Evolutionary conservation across 495 filamentous ascomycete genomes (phyloP), one percentile per base, ranked within the genome.

Genomic region (Oidiodendron maius): DNA sequence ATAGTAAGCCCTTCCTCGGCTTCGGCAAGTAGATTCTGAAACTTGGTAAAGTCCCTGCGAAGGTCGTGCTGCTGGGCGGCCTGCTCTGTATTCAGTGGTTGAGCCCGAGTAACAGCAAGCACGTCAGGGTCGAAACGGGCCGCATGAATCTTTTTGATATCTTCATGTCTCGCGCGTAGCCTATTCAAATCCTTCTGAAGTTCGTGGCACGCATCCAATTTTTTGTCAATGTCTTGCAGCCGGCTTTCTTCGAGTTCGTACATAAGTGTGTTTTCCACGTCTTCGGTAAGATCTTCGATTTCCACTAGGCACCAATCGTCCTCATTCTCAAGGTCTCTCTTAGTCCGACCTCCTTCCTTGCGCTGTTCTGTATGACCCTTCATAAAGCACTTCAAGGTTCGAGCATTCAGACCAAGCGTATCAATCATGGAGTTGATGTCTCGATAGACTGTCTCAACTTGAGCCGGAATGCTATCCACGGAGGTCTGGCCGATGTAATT

Each of bases 401-500:
- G 81, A 21, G 85, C 81, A 62, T 96, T 96, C 25, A 97, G 72
- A 5, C 91, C 94, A 16, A 96, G 64, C 2, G 86, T 90, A 59
- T 96, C 90, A 22, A 97, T 77, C 93, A 97, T 99, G 11, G 85
- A 86, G 63, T 97, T 97, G 57, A 96, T 88, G 54, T 96, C 94
- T 12, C 88, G 77, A 65, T 91, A 97, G 0, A 96, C 69, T 20
- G 81, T 75, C 62, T 97, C 94, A 48, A 94, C 85, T 64, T 89
- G 82, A 28, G 83, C 80, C 16, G 86, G 77, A 52, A 89, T 73
- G 20, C 79, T 82, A 28, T 77, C 75, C 48, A 72, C 72, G 48
- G 78, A 77, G 0, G 72, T 70, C n/a, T 70, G 61, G 3, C 75
- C 75, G 43, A 73, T 71, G 63, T 91, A 86, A 56, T 87, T 79